Evolutionary conservation across 305 asterid species (phyloP).

Genomic region (Striga hermonthica): DNA sequence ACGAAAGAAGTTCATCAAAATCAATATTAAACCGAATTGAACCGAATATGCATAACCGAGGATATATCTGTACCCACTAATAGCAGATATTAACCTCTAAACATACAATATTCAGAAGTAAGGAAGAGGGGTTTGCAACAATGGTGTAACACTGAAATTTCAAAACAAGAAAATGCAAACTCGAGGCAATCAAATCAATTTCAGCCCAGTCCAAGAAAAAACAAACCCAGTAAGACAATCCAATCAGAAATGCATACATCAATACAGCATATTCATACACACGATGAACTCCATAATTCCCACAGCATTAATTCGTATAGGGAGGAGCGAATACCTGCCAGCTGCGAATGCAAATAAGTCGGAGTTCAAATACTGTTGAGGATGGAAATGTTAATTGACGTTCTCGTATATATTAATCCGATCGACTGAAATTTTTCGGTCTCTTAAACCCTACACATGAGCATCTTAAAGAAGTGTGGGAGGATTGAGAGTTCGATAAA

Average conservation of each 20-base stretch:
- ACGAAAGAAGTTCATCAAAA: too few relatives aligned
- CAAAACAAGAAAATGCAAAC: background rate
- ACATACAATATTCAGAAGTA: too few relatives aligned
- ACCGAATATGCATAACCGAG: too few relatives aligned
- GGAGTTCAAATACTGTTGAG: slow-evolving; percentile 13
- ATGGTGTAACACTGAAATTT: background rate
- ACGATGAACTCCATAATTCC: slow-evolving; percentile 23
- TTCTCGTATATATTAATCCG: slow-evolving; percentile 8
- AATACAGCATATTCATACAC: slow-evolving; percentile 4
- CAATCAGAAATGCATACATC: slow-evolving; percentile 13
- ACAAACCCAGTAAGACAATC: slow-evolving; percentile 25
- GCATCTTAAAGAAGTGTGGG: background rate
- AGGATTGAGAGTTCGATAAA: slow-evolving; percentile 5
- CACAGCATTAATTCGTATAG: background rate
- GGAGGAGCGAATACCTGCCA: slow-evolving; percentile 12
- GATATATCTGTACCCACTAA: too few relatives aligned
- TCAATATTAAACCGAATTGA: too few relatives aligned
- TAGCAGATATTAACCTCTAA: too few relatives aligned
- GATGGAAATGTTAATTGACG: slow-evolving; percentile 16
- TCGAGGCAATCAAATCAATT: slow-evolving; percentile 15
- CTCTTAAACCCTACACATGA: slow-evolving; percentile 35
- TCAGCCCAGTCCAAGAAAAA: background rate
- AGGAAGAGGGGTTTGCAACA: too few relatives aligned
- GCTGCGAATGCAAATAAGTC: background rate
- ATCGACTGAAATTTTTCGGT: slow-evolving; percentile 21